These are phyloP conservation scores for Metschnikowia cerradonensis DNA, from an alignment of 805 yeast species.

Conservation along the genomic window DNA sequence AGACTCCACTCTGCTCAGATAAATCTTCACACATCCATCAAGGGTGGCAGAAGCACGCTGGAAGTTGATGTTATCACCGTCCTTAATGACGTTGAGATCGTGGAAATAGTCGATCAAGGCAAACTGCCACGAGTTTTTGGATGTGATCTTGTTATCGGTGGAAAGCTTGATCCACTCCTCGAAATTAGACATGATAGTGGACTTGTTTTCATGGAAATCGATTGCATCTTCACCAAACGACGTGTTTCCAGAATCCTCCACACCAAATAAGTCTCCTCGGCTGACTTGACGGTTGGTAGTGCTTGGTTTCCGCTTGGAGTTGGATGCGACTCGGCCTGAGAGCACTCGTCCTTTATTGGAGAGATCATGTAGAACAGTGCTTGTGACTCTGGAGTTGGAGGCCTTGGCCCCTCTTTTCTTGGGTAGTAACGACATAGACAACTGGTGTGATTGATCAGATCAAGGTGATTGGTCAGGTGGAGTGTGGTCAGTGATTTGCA, in stretches of 20 bases:
- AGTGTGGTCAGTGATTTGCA: background rate
- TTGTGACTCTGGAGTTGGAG: slow-evolving; percentile 13
- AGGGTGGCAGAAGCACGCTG: slow-evolving; percentile 88
- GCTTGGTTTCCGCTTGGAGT: slow-evolving; percentile 21
- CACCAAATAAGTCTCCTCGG: slow-evolving; percentile 20
- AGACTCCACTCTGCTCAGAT: slow-evolving; percentile 85
- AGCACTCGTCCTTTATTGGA: slow-evolving; percentile 29
- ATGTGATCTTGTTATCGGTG: slow-evolving; percentile 63
- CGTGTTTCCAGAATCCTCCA: slow-evolving; percentile 13
- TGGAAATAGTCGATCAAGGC: slow-evolving; percentile 90
- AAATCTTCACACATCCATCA: slow-evolving; percentile 93
- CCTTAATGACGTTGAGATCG: slow-evolving; percentile 70
- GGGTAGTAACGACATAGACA: slow-evolving; percentile 16
- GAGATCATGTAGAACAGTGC: slow-evolving; percentile 23
- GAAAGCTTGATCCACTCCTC: slow-evolving; percentile 50
- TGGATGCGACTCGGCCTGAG: slow-evolving; percentile 20
- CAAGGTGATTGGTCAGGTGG: background rate
- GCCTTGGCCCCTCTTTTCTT: slow-evolving; percentile 20
- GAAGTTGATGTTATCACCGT: slow-evolving; percentile 75
- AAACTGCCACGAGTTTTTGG: slow-evolving; percentile 84
- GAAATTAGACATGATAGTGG: slow-evolving; percentile 40
- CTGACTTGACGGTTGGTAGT: slow-evolving; percentile 16
- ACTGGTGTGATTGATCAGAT: background rate
- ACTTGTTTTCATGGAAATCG: slow-evolving; percentile 39
- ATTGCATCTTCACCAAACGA: slow-evolving; percentile 35